Percentiles rank a stretch among this genome's conserved stretches.
These are phyloP conservation scores for Pythium utonaiense DNA, from an alignment of 352 stramenopile species.

Conservation along the genomic window DNA sequence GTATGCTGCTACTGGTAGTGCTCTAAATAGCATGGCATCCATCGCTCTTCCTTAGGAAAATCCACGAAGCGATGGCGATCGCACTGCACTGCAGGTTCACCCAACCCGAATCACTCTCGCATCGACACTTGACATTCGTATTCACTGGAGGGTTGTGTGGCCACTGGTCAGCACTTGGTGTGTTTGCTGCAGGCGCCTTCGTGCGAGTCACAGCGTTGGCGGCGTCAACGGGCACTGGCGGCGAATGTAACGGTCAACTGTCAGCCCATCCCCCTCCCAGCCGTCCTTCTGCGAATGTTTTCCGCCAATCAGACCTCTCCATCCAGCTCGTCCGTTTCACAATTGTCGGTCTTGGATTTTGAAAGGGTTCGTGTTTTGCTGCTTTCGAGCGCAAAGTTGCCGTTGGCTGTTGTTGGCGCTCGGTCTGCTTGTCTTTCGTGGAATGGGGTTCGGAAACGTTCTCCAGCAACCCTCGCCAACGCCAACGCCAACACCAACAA, in stretches of 20 bases:
- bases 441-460: conserved; percentile 18
- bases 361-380: not conserved
- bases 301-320: conserved; percentile 8
- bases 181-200: not conserved
- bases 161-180: not conserved
- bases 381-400: conserved; percentile 4
- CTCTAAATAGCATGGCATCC: no score
- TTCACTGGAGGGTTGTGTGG: not conserved
- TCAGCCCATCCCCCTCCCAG: conserved; percentile 12
- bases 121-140: conserved; percentile 16
- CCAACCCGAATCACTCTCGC: conserved; percentile 9
- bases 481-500: not conserved
- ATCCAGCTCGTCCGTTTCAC: conserved; percentile 21
- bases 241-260: conserved; percentile 14
- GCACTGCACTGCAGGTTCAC: not conserved
- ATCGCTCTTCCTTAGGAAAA: no score
- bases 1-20: no score
- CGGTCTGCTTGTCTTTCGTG: not conserved
- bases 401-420: conserved; percentile 6
- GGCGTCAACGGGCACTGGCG: not conserved
- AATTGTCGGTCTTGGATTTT: not conserved
- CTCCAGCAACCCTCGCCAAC: not conserved
- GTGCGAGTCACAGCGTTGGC: not conserved
- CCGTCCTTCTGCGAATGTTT: conserved; percentile 6
- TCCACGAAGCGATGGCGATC: no score